These are phyloP conservation scores for Linum lewisii DNA, from an alignment of 345 rosid species.

Conservation along the genomic window DNA sequence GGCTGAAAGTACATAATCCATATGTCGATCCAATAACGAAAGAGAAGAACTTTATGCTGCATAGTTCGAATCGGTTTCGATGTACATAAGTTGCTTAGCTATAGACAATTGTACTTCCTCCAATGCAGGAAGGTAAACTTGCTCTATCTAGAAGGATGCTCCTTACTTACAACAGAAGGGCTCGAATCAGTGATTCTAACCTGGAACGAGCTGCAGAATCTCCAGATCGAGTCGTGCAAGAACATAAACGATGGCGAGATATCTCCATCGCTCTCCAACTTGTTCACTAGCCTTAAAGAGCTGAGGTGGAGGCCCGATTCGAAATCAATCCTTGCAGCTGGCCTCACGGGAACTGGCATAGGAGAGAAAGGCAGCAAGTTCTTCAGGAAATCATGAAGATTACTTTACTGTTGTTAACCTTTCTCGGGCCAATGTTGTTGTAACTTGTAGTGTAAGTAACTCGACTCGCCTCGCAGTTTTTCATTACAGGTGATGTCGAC, in stretches of 20 bases:
- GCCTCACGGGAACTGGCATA: conserved; percentile 24
- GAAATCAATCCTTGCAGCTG: conserved; percentile 17
- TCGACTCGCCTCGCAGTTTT: no score
- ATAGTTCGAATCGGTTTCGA: no score
- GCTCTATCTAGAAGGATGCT: conserved; percentile 23
- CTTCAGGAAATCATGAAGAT: conserved; percentile 17
- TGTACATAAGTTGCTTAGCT: neutral
- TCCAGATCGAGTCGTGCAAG: conserved; percentile 22
- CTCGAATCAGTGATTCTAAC: conserved; percentile 18
- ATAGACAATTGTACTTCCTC: neutral
- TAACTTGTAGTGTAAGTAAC: no score
- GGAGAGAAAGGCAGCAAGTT: conserved; percentile 26
- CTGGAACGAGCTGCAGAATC: conserved; percentile 21
- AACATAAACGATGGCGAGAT: conserved; percentile 19
- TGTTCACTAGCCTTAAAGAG: conserved; percentile 22
- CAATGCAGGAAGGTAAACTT: conserved; percentile 19
- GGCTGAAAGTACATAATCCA: no score
- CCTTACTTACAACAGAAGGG: conserved; percentile 24
- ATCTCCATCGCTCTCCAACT: conserved; percentile 18
- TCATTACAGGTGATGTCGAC: no score
- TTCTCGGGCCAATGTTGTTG: no score
- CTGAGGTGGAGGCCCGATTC: conserved; percentile 26
- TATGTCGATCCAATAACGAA: no score
- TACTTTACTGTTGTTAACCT: neutral
- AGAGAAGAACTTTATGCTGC: no score